A percentile compares a stretch with the other conserved stretches of the same genome.
Evolutionary conservation across 306 rosid species (phyloP).

Genomic region (Citrullus colocynthis): DNA sequence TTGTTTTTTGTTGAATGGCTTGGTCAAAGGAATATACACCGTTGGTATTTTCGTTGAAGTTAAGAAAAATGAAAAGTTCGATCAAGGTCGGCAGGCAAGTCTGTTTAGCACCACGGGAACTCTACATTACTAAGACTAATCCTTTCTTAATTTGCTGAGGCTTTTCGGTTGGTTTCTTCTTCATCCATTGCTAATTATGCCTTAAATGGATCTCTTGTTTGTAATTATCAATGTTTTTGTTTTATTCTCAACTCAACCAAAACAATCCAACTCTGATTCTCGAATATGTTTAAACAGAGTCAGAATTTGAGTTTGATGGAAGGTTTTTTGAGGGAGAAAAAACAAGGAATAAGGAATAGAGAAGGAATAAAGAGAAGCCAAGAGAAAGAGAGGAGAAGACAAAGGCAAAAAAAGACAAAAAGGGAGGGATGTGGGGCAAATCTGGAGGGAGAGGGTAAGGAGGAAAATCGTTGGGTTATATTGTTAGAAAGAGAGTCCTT

Average conservation of each 20-base stretch:
- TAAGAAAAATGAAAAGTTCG: background rate
- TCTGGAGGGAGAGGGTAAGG: background rate
- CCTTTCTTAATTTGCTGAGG: background rate
- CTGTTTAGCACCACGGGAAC: background rate
- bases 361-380: background rate
- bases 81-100: background rate
- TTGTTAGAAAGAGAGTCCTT: background rate
- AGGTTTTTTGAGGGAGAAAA: background rate
- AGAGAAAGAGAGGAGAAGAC: background rate
- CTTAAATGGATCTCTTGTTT: background rate
- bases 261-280: background rate
- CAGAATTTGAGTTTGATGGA: background rate
- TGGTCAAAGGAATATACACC: background rate
- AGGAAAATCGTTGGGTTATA: background rate
- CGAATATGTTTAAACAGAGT: background rate
- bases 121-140: too few species aligned
- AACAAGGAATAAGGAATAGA: background rate
- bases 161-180: background rate
- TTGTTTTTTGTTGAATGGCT: background rate
- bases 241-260: background rate
- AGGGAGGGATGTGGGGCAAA: background rate
- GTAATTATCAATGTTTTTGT: background rate
- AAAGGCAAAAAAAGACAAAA: background rate
- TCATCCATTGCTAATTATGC: background rate
- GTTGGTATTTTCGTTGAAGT: background rate